Base-by-base conservation (phyloP, 345 rosid genomes). In the Draba incana region DNA sequence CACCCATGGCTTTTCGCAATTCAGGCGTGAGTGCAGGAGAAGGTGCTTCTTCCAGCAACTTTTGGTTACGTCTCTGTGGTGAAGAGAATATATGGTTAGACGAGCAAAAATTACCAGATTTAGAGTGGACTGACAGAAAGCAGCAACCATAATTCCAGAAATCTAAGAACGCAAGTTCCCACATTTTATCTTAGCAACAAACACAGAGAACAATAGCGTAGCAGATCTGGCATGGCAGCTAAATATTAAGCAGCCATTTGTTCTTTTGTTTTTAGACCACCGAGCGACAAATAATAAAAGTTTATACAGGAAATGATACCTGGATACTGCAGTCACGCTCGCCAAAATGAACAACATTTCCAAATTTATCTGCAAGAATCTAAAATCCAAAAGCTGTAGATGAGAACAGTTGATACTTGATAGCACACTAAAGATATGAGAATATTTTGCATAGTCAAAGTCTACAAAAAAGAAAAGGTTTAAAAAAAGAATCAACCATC, bases 251-350 rank as follows among this genome's bases (percentile, higher is more conserved):
- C 31, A 6, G 8, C 10, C 35, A 31, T 3, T 35, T 68, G 46
- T 68, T 9, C 3, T 35, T 44, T 39, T 27, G 16, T 41, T 52
- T 16, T 27, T 15, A 15, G 42, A 41, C 27, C 6, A 52, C 31
- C 5, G 8, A 27, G 52, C 52, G 27, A 53, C 20, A 42, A 12
- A 60, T 9, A 45, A 30, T 5, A 42, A 42, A 16, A n/a, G n/a
- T 2, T 11, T 5, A 66, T 41, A 51, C 13, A 25, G 57, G 11
- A 65, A 46, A 56, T 28, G 10, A 31, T 86, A 94, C 99, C 96
- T 94, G 99, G 74, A 94, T 94, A 75, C 97, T 94, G 85, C 99
- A 94, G 84, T 94, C 99, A 68, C 99, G 92, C 85, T 94, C 99
- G 67, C 99, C 97, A 69, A 88, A 94, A 79, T 94, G 99, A 75